Conservation (phyloP, 2,329 filamentous ascomycete genomes). For the Monosporascus sp. region DNA sequence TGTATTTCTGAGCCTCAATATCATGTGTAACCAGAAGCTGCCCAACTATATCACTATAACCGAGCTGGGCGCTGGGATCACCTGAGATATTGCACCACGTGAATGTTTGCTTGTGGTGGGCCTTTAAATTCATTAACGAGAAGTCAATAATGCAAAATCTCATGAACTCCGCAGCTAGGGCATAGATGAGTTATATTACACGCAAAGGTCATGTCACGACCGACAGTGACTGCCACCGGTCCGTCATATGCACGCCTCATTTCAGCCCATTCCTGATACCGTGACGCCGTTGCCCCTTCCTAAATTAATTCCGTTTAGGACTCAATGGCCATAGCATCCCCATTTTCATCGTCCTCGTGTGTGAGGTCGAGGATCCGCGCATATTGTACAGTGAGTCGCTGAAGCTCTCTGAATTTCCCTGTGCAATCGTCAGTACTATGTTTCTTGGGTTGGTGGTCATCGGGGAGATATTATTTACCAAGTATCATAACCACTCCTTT, state of each 20-base stretch:
- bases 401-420: conserved; percentile 95
- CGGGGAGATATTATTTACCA: conserved; percentile 52
- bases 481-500: conserved; percentile 90
- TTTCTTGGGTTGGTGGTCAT: neutral
- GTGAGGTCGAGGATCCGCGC: conserved; percentile 71
- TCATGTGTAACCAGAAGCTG: too few relatives aligned
- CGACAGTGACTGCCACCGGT: neutral
- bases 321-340: conserved; percentile 31
- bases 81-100: too few relatives aligned
- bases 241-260: neutral
- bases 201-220: neutral
- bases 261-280: neutral
- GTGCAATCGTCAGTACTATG: conserved; percentile 27
- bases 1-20: too few relatives aligned
- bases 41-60: too few relatives aligned
- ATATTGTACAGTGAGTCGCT: conserved; percentile 92
- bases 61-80: too few relatives aligned
- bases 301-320: conserved; percentile 9
- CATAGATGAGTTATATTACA: neutral
- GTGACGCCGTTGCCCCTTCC: neutral
- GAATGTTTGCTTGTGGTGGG: neutral
- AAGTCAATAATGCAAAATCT: neutral
- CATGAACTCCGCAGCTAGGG: neutral
- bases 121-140: neutral
- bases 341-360: conserved; percentile 39